Evolutionary conservation across 2,329 filamentous ascomycete species (phyloP).

Genomic region (Xylariaceae sp.): DNA sequence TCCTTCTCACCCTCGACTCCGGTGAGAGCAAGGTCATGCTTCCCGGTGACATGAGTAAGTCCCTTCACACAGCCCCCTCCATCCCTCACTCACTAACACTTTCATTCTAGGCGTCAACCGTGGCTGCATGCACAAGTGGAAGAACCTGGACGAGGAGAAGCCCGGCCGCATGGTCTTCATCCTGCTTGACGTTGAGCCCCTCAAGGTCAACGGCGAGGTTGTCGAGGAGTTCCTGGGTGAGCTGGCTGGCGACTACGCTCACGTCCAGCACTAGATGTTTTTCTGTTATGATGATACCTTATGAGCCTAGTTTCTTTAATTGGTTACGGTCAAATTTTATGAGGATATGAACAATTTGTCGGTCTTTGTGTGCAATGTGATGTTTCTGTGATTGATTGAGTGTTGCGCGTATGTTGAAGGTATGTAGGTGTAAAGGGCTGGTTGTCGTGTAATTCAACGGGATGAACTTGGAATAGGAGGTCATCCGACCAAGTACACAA

Average conservation of each 20-base stretch:
- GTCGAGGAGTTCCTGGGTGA: slow-evolving; percentile 9
- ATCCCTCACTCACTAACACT: background rate
- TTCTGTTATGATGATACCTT: too few species aligned
- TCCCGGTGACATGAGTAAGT: slow-evolving; percentile 10
- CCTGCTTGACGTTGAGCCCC: slow-evolving; percentile 6
- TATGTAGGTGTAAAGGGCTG: too few species aligned
- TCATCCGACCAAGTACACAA: too few species aligned
- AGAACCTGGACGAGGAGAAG: slow-evolving; percentile 4
- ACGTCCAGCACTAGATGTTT: background rate
- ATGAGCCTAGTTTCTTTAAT: too few species aligned
- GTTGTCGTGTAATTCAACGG: too few species aligned
- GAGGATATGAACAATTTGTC: background rate
- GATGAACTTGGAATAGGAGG: too few species aligned
- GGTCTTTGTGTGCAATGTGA: too few species aligned
- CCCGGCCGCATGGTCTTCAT: slow-evolving; percentile 15
- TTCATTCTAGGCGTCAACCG: slow-evolving; percentile 4
- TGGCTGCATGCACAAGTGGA: slow-evolving; percentile 15
- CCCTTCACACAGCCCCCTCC: background rate
- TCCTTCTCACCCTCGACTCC: slow-evolving; percentile 14
- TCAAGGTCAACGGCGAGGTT: slow-evolving; percentile 9
- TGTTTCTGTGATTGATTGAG: too few species aligned
- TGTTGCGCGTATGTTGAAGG: too few species aligned
- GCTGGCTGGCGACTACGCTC: background rate
- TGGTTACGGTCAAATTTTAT: background rate
- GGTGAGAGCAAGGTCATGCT: slow-evolving; percentile 14